Evolutionary conservation across 2,329 filamentous ascomycete species (phyloP), one percentile per base, ranked within the genome.

Genomic region (Colletotrichum lindemuthianum): DNA sequence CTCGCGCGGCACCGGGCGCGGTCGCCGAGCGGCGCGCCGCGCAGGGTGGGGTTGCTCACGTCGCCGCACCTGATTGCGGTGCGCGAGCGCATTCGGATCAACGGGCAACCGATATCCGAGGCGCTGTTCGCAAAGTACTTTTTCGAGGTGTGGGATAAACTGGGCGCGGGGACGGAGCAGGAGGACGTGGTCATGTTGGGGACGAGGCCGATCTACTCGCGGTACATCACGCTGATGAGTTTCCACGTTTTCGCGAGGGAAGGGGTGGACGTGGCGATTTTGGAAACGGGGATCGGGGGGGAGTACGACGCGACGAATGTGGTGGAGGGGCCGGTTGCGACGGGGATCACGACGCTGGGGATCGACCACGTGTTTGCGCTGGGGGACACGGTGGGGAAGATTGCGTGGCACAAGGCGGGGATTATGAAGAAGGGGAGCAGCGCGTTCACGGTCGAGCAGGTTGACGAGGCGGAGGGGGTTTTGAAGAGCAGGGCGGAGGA

Each of bases 271-370:
- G 88, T 88, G 15, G 94, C 93, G 0, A 88, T 98, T 9, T 85
- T 98, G 39, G 96, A 99, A 78, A 97, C 93, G 72, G 96, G 96
- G 1, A 96, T 98, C 68, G 96, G 96, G 13, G 96, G 94, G 52
- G 92, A 97, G 78, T 93, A 93, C 72, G 95, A 98, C 73, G 91
- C 91, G 34, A 99, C 96, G 9, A 98, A 98, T 72, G 86, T 98
- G 24, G 77, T 99, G 6, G 58, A 32, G 2, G 4, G 51, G 24
- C 82, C 83, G 0, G 59, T 78, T 0, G 90, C 89, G 1, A 86
- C 88, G 1, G 91, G 90, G 0, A 88, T 97, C 41, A 90, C 93
- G 16, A 93, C 90, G 71, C 76, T 97, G 47, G 93, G 92, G 4
- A 90, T 97, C 65, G 94, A 97, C 71, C 94, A 97, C 76, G 88